phyloP scores from a whole-genome alignment of 768 basidiomycete genomes.

The Psilocybe subaeruginosa region DNA sequence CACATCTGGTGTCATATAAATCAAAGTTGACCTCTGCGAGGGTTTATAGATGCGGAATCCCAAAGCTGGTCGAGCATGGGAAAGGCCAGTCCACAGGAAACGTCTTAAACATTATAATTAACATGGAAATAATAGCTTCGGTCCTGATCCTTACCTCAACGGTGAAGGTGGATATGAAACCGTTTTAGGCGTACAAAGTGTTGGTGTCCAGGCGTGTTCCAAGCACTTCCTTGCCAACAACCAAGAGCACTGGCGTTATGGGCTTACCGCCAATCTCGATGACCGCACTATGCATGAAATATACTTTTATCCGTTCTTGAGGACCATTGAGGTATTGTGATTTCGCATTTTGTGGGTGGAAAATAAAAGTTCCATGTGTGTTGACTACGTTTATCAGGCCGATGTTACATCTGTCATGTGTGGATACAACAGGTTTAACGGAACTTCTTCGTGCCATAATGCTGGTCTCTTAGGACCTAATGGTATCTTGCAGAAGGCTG shows the following conservation, averaged over 20 bases:
- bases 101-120: background rate
- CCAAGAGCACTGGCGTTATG: constrained; percentile 56
- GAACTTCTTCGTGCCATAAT: constrained; percentile 69
- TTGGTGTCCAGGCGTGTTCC: constrained; percentile 61
- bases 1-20: background rate
- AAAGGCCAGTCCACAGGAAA: constrained; percentile 33
- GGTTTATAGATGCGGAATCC: constrained; percentile 50
- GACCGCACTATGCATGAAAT: constrained; percentile 61
- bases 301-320: constrained; percentile 53
- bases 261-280: constrained; percentile 48
- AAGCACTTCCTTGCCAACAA: constrained; percentile 57
- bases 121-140: constrained; percentile 35
- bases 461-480: constrained; percentile 45
- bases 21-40: background rate
- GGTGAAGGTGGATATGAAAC: constrained; percentile 66
- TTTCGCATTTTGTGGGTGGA: background rate
- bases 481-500: constrained; percentile 39
- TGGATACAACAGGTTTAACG: constrained; percentile 56
- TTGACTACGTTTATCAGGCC: constrained; percentile 33
- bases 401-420: constrained; percentile 56
- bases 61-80: constrained; percentile 53
- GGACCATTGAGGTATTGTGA: constrained; percentile 45
- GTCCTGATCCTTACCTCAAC: constrained; percentile 65
- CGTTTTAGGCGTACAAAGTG: constrained; percentile 59
- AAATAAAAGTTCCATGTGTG: background rate